phyloP scores from a whole-genome alignment of 345 rosid genomes.

The Bruguiera sexangula region DNA sequence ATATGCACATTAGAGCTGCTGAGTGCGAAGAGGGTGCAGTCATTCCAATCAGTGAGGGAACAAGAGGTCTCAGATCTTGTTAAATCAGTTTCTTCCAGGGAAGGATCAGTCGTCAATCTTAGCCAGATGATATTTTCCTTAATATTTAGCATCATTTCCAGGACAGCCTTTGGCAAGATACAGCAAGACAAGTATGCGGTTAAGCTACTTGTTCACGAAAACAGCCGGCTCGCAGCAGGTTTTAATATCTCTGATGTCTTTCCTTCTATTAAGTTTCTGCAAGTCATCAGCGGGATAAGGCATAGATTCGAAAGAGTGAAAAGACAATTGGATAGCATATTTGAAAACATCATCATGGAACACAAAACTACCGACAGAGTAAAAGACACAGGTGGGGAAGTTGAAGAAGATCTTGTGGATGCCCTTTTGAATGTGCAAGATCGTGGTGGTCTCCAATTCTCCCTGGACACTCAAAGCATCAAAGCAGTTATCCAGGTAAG shows the following conservation, averaged over 20 bases:
- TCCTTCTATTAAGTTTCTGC: background rate
- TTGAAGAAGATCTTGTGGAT: background rate
- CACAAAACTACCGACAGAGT: background rate
- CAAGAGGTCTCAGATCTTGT: background rate
- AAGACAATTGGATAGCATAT: background rate
- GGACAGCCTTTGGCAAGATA: conserved; percentile 1
- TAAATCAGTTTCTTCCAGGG: background rate
- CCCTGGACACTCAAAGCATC: background rate
- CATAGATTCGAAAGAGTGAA: background rate
- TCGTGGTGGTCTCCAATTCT: background rate
- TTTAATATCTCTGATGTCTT: background rate
- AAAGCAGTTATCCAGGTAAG: background rate
- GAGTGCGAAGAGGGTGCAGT: background rate
- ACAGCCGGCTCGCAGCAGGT: background rate
- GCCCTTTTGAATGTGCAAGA: background rate
- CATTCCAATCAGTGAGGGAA: background rate
- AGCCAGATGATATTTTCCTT: background rate
- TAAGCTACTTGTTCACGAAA: background rate
- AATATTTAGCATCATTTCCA: background rate
- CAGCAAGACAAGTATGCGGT: background rate
- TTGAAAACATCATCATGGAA: conserved; percentile 1
- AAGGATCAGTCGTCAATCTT: background rate
- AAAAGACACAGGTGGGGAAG: background rate
- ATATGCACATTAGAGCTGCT: background rate
- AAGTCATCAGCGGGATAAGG: background rate